Evolutionary conservation across 1,284 basidiomycete species (phyloP).

Genomic region (Butyriboletus appendiculatus): DNA sequence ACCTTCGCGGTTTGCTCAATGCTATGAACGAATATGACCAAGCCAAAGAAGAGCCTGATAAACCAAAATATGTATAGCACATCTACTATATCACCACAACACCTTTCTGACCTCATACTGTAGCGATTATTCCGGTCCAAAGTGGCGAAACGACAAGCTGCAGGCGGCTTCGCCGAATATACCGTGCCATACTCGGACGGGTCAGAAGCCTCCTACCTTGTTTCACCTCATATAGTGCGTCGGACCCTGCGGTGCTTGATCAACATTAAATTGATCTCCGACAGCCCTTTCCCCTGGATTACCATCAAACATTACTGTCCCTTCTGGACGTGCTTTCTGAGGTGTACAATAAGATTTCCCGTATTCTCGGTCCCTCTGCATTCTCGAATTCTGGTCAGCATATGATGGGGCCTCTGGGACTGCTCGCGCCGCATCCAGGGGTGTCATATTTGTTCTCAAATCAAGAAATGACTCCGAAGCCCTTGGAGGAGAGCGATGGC

Average conservation of each 20-base stretch:
- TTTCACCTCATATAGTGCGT: constrained; percentile 73
- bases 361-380: constrained; percentile 75
- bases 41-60: constrained; percentile 78
- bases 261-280: constrained; percentile 1
- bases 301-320: constrained; percentile 83
- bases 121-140: constrained; percentile 64
- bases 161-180: constrained; percentile 58
- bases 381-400: constrained; percentile 61
- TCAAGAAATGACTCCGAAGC: constrained; percentile 35
- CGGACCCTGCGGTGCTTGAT: background rate
- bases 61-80: constrained; percentile 67
- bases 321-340: constrained; percentile 85
- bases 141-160: constrained; percentile 49
- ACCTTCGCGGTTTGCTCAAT: constrained; percentile 70
- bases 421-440: constrained; percentile 72
- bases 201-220: constrained; percentile 68
- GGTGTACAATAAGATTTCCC: constrained; percentile 81
- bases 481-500: constrained; percentile 44
- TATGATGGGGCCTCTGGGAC: constrained; percentile 75
- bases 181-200: constrained; percentile 58
- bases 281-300: constrained; percentile 84
- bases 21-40: constrained; percentile 78
- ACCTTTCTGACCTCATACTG: constrained; percentile 9
- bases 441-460: constrained; percentile 75
- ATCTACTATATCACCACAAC: constrained; percentile 5